Conservation (phyloP, 2,329 filamentous ascomycete species). For the Whalleya microplaca region DNA sequence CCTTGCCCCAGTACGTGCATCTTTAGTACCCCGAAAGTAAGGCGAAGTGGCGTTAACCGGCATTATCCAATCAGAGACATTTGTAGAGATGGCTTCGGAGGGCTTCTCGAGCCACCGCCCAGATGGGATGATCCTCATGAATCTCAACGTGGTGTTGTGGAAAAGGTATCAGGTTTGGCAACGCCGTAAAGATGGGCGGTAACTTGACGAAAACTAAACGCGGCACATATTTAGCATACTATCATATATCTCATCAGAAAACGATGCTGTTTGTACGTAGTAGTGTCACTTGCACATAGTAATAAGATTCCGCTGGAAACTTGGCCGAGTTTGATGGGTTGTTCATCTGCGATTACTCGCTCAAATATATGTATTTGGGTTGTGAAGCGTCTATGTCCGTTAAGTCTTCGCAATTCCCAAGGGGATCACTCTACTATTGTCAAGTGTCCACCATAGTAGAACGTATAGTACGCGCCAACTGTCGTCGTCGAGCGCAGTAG, state of each 20-base stretch:
- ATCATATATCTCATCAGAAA: neutral
- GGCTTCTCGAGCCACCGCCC: conserved; percentile 17
- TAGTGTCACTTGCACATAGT: conserved; percentile 10
- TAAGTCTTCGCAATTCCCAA: conserved; percentile 26
- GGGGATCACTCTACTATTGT: conserved; percentile 30
- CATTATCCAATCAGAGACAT: conserved; percentile 31
- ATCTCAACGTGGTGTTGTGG: neutral
- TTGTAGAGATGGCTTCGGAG: neutral
- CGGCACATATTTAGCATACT: neutral
- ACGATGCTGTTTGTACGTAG: neutral
- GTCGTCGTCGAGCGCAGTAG: conserved; percentile 22
- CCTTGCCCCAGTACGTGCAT: conserved; percentile 25
- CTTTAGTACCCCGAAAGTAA: conserved; percentile 31
- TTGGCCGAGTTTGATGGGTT: conserved; percentile 4
- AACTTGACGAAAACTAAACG: neutral
- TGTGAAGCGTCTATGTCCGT: conserved; percentile 32
- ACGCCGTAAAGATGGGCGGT: neutral
- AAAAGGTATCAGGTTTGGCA: neutral
- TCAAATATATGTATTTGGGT: conserved; percentile 36
- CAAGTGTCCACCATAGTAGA: conserved; percentile 33
- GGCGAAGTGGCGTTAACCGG: conserved; percentile 35
- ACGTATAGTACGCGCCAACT: conserved; percentile 36
- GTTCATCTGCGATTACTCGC: conserved; percentile 27
- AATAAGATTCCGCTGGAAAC: neutral
- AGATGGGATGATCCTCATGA: conserved; percentile 11